Evolutionary conservation across 257 asterid species (phyloP), one percentile per base, ranked within the genome.

Genomic region (Nicotiana tomentosiformis): DNA sequence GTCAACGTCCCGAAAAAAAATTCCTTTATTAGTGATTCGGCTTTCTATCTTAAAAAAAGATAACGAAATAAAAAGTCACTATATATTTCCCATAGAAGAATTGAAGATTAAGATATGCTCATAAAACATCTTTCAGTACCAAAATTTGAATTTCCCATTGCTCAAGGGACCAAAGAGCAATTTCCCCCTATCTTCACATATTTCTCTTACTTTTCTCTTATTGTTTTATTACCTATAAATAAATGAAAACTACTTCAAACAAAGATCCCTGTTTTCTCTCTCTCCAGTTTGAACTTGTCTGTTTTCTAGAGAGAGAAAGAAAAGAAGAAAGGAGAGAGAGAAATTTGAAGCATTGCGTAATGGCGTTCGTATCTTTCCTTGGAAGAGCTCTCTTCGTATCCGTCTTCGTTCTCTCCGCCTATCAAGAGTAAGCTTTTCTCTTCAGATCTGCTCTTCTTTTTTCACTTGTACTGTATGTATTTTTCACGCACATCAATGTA

Each of bases 381-480:
- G 99, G 99, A 5, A 88, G 99, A 78, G 80, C 94, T 83, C 92
- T 96, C 80, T 96, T 96, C 84, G 98, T 94, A 89, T 91, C 99
- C 7, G 94, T 92, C 84, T 96, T 96, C 90, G 84, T 96, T 74
- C 95, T 96, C 87, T 91, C 97, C 69, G 98, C 97, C 70, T 90
- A 89, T 86, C 98, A 93, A 88, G 98, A 96, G 99, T 96, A 91
- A 88, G 90, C 8, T 3, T 64, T 83, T 29, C 82, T 33, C 2
- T 81, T 37, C 90, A 88, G 96, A 91, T 95, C 95, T 93, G 84
- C 70, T 77, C 11, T 86, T 79, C 77, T 67, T 72, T 78, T 77
- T 43, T 43, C 51, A 43, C 51, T 12, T 43, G 12, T 4, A 43
- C 12, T 43, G 12, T 9, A 12, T 43, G 3, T 43, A 9, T 43